phyloP scores from a whole-genome alignment of 345 rosid genomes.

The Litchi chinensis region DNA sequence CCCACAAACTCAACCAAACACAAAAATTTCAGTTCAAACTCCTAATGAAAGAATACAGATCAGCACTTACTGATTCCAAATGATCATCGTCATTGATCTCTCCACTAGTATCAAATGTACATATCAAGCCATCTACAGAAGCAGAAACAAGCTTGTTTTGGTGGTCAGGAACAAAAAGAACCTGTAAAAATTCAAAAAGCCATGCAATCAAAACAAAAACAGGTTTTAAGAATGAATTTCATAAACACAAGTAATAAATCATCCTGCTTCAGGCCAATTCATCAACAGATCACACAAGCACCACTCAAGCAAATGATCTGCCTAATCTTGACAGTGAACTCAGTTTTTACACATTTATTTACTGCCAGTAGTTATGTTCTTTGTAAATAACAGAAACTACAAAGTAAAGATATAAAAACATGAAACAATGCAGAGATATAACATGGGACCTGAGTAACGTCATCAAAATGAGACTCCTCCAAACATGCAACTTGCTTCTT shows the following conservation, averaged over 20 bases:
- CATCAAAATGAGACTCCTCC: constrained; percentile 85
- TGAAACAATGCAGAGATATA: background rate
- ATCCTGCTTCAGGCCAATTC: background rate
- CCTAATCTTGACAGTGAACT: background rate
- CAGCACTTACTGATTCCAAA: constrained; percentile 80
- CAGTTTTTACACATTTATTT: background rate
- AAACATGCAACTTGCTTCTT: constrained; percentile 88
- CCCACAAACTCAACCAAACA: background rate
- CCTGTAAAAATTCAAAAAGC: constrained; percentile 41
- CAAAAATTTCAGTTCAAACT: background rate
- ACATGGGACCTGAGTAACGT: constrained; percentile 80
- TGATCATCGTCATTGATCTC: constrained; percentile 86
- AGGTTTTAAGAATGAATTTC: background rate
- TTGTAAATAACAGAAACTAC: background rate
- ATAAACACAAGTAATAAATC: background rate
- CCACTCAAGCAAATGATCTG: background rate
- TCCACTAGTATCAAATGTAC: constrained; percentile 76
- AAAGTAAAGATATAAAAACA: background rate
- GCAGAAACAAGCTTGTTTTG: constrained; percentile 81
- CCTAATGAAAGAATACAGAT: background rate
- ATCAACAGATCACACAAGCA: background rate
- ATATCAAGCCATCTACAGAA: constrained; percentile 89
- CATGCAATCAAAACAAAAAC: background rate
- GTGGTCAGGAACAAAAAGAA: constrained; percentile 66
- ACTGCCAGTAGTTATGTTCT: background rate